These are phyloP conservation scores for Solanum raphanifolium DNA, from an alignment of 257 asterid species.

Conservation along the genomic window DNA sequence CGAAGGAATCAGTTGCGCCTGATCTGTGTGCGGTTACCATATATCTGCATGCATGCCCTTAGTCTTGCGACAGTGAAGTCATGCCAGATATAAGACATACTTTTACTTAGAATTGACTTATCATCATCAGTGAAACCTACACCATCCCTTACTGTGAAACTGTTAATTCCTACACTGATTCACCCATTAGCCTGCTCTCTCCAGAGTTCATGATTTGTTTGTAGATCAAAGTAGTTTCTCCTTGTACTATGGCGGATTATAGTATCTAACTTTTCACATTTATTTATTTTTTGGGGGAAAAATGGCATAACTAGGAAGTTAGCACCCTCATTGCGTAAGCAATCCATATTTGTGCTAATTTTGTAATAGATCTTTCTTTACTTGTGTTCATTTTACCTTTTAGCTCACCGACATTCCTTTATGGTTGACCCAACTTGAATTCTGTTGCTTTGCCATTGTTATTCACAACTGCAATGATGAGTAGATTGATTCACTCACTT, in stretches of 20 bases:
- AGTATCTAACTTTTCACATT: background rate
- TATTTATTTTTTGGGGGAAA: background rate
- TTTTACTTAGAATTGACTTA: background rate
- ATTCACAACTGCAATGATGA: background rate
- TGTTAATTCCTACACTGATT: background rate
- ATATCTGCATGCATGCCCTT: background rate
- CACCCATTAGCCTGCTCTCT: background rate
- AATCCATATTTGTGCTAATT: background rate
- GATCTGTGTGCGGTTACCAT: background rate
- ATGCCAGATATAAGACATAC: background rate
- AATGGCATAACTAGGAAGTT: background rate
- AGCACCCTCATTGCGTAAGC: background rate
- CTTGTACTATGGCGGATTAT: background rate
- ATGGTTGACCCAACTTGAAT: background rate
- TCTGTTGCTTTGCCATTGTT: background rate
- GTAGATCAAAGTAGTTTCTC: background rate
- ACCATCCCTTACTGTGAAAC: background rate
- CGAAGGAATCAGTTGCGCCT: background rate
- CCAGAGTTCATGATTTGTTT: background rate
- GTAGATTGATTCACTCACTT: background rate
- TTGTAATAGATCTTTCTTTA: background rate
- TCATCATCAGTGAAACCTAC: background rate
- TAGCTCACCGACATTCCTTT: background rate
- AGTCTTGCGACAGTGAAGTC: background rate
- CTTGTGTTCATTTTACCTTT: background rate